Percentiles rank a stretch among this genome's conserved stretches.
These are phyloP conservation scores for Ustilago tritici DNA, from an alignment of 1,284 basidiomycete species.

Conservation along the genomic window DNA sequence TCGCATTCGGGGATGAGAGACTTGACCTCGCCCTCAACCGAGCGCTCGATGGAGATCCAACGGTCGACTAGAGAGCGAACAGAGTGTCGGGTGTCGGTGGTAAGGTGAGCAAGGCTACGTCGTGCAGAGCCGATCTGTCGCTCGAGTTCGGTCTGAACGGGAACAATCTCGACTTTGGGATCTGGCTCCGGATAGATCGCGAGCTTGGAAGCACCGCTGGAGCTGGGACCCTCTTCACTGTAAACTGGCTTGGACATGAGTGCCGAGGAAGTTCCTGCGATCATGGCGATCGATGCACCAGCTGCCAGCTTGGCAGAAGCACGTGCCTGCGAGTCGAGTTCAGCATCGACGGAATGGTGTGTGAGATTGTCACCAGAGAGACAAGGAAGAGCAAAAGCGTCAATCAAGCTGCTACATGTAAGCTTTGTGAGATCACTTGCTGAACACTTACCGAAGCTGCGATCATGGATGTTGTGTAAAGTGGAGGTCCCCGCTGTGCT, in stretches of 20 bases:
- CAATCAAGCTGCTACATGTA: background rate
- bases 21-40: slow-evolving; percentile 76
- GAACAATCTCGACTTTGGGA: slow-evolving; percentile 44
- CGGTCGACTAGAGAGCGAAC: slow-evolving; percentile 47
- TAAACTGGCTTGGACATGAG: slow-evolving; percentile 33
- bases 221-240: slow-evolving; percentile 33
- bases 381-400: background rate
- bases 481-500: background rate
- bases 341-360: background rate
- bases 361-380: background rate
- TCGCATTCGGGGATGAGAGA: slow-evolving; percentile 82
- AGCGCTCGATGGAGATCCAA: slow-evolving; percentile 63
- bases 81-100: slow-evolving; percentile 30
- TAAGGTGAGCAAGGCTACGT: slow-evolving; percentile 39
- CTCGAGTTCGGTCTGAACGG: slow-evolving; percentile 61
- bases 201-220: slow-evolving; percentile 39
- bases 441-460: slow-evolving; percentile 40
- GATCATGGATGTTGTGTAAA: slow-evolving; percentile 14
- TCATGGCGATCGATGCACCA: slow-evolving; percentile 23
- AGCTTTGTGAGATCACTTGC: background rate
- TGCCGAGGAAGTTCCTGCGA: slow-evolving; percentile 30
- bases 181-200: slow-evolving; percentile 59
- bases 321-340: slow-evolving; percentile 14
- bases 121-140: slow-evolving; percentile 58
- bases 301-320: slow-evolving; percentile 34